Percentiles rank a stretch among this genome's conserved stretches.
Evolutionary conservation across 495 filamentous ascomycete genomes (phyloP).

Genomic region (Aspergillus egyptiacus): DNA sequence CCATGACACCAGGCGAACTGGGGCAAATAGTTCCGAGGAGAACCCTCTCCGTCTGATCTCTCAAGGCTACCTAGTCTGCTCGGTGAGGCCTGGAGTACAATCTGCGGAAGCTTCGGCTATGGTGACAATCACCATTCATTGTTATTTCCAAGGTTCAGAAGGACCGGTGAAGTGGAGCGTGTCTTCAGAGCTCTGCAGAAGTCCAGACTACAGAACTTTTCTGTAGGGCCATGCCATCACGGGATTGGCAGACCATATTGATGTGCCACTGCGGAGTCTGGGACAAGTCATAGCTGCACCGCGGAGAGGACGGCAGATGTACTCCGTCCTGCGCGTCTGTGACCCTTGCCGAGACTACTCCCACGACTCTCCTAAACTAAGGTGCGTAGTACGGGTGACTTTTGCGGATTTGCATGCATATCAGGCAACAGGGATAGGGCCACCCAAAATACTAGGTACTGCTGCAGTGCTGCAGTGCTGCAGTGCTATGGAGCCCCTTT

Average conservation of each 20-base stretch:
- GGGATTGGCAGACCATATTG: neutral
- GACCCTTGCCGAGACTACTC: constrained; percentile 3
- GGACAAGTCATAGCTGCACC: constrained; percentile 17
- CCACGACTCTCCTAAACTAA: neutral
- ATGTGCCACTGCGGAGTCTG: constrained; percentile 10
- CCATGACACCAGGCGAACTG: constrained; percentile 6
- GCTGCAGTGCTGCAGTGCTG: neutral
- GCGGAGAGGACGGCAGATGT: constrained; percentile 4
- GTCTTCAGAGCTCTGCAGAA: too few species aligned
- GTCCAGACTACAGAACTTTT: neutral
- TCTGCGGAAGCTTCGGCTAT: constrained; percentile 16
- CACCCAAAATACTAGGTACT: too few species aligned
- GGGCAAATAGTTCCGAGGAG: constrained; percentile 1
- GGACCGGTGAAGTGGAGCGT: neutral
- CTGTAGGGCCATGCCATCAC: neutral
- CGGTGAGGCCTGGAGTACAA: neutral
- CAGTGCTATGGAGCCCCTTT: neutral
- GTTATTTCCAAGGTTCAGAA: neutral
- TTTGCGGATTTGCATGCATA: neutral
- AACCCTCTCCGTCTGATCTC: neutral
- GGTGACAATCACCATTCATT: neutral
- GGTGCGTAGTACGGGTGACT: neutral
- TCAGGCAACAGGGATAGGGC: neutral
- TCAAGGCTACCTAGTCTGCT: neutral
- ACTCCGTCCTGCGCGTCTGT: neutral